phyloP scores from a whole-genome alignment of 129 eudicot species.

The Centella asiatica region DNA sequence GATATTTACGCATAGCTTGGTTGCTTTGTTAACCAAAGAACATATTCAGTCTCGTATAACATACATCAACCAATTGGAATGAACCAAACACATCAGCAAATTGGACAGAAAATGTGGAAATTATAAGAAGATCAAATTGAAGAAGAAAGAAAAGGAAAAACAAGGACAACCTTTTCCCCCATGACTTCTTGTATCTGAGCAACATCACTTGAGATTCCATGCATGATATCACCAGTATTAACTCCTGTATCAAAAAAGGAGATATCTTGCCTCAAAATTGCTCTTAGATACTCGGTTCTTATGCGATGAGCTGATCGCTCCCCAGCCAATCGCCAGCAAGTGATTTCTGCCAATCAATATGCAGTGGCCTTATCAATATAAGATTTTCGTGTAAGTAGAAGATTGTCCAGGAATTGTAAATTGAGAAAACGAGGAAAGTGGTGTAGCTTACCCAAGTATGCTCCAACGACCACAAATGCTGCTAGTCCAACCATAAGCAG shows the following conservation, averaged over 20 bases:
- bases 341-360: slow-evolving; percentile 41
- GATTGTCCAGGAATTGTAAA: background rate
- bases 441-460: slow-evolving; percentile 56
- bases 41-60: too few species aligned
- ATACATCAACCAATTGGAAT: background rate
- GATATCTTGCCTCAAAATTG: slow-evolving; percentile 68
- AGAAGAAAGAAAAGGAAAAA: too few species aligned
- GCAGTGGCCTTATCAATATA: background rate
- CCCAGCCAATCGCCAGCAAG: slow-evolving; percentile 83
- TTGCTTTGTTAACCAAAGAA: too few species aligned
- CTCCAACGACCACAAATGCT: slow-evolving; percentile 64
- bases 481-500: slow-evolving; percentile 55
- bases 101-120: background rate
- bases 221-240: slow-evolving; percentile 78
- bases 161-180: slow-evolving; percentile 70
- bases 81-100: background rate
- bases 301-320: slow-evolving; percentile 80
- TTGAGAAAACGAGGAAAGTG: background rate
- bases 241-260: slow-evolving; percentile 63
- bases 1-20: background rate
- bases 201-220: slow-evolving; percentile 85
- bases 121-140: background rate
- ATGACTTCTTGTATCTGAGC: slow-evolving; percentile 94
- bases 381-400: background rate
- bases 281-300: slow-evolving; percentile 64